Evolutionary conservation across 345 rosid genomes (phyloP), one percentile per base, ranked within the genome.

Genomic region (Aquilaria yunnanensis): DNA sequence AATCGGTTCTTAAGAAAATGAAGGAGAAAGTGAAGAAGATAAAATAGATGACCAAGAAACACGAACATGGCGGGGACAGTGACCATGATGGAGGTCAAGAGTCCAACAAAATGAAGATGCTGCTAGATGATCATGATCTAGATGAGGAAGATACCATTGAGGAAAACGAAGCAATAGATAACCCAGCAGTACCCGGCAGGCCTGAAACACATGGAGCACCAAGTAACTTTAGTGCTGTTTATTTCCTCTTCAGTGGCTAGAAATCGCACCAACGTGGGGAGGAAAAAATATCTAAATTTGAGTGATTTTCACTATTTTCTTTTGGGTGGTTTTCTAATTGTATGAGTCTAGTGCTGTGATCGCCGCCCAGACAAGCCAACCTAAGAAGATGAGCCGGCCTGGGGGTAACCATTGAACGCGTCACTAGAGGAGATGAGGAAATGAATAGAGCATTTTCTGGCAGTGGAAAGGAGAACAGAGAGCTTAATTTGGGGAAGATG

Each of bases 21-120:
- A 94, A 86, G 74, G 90, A 77, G 1, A 87, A 83, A 69, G 97
- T 97, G 7, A 87, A 73, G 82, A 86, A 83, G 75, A 77, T 89
- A n/a, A 93, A 83, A 72, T 81, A 87, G 63, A 74, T 86, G 5
- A 68, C 90, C 14, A 75, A 72, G 1, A 77, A 74, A 69, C 89
- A 87, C 30, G 83, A 81, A 13, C 85, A 77, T 62, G 73, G 79
- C 51, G 84, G 76, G 47, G 63, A 52, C 3, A 75, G 75, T 30
- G 77, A 67, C 13, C 74, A 74, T 6, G 70, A 52, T 12, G 71
- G 60, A 1, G 68, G 51, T 3, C 63, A 29, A 9, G 65, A 30
- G 45, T 49, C 59, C 14, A 33, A 66, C 13, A 45, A 33, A 32
- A 33, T 14, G 5, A 64, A 30, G 12, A 31, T 7, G 5, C 47